These are phyloP conservation scores for Cytospora piceicola DNA, from an alignment of 2,329 filamentous ascomycete genomes.

Conservation along the genomic window DNA sequence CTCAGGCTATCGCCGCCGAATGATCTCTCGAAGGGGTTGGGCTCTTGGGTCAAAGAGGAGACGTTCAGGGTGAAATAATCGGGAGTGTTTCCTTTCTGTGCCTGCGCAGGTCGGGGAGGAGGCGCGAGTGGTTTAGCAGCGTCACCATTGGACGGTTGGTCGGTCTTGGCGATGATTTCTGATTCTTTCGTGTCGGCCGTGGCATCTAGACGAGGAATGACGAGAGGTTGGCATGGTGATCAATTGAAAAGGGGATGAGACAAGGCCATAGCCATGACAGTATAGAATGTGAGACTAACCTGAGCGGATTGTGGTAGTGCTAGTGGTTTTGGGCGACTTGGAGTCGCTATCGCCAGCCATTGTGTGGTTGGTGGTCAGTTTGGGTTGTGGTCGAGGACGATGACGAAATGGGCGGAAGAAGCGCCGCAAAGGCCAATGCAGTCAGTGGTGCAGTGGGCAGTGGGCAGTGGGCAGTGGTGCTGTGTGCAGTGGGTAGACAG, in stretches of 20 bases:
- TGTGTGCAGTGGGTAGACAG: constrained; percentile 7
- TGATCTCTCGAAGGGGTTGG: constrained; percentile 96
- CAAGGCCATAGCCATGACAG: not conserved
- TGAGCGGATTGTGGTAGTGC: constrained; percentile 31
- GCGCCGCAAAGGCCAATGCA: constrained; percentile 15
- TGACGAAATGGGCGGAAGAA: constrained; percentile 39
- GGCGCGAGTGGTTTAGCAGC: constrained; percentile 69
- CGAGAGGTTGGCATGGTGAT: constrained; percentile 23
- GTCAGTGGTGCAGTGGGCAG: constrained; percentile 10
- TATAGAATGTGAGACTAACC: constrained; percentile 27
- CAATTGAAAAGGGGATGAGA: constrained; percentile 8
- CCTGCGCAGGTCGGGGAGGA: constrained; percentile 66
- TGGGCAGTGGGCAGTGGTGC: not conserved
- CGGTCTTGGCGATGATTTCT: constrained; percentile 52
- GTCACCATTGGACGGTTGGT: constrained; percentile 59
- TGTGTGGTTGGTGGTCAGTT: constrained; percentile 21
- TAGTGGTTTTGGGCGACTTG: constrained; percentile 54
- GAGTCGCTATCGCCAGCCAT: constrained; percentile 43
- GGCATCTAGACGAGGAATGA: constrained; percentile 43
- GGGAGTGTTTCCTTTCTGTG: constrained; percentile 51
- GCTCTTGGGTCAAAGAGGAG: constrained; percentile 73
- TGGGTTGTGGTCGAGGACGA: constrained; percentile 42
- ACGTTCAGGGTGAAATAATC: constrained; percentile 71
- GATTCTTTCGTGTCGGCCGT: constrained; percentile 50
- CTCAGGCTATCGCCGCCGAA: constrained; percentile 62